Evolutionary conservation across 371 early-diverging fungal species (phyloP).

Genomic region (Capniomyces stellatus): DNA sequence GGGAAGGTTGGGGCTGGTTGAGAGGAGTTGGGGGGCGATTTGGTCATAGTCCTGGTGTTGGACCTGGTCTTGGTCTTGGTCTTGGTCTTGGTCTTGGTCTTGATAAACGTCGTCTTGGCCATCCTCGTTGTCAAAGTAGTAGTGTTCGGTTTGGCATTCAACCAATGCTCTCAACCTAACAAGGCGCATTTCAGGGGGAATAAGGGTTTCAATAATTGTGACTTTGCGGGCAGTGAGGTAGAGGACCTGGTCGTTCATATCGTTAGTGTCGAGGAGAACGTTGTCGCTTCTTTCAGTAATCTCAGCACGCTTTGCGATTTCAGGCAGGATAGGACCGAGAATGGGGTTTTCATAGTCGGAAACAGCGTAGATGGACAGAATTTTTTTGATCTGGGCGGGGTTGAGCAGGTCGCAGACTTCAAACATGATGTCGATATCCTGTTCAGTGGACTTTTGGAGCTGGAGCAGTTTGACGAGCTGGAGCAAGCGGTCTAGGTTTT

Average conservation of each 20-base stretch:
- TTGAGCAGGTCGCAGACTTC: slow-evolving; percentile 90
- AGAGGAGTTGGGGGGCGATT: no score
- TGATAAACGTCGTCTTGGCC: no score
- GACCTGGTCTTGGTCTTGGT: no score
- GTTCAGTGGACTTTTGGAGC: slow-evolving; percentile 74
- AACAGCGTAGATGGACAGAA: slow-evolving; percentile 50
- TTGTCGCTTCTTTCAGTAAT: slow-evolving; percentile 70
- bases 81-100: no score
- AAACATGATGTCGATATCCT: slow-evolving; percentile 85
- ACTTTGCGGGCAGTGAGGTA: slow-evolving; percentile 27
- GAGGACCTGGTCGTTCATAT: slow-evolving; percentile 41
- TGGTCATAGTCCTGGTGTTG: no score
- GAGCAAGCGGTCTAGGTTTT: slow-evolving; percentile 77
- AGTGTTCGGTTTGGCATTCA: slow-evolving; percentile 23
- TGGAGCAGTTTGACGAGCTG: slow-evolving; percentile 90
- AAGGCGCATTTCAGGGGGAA: slow-evolving; percentile 23
- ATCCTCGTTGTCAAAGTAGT: background rate
- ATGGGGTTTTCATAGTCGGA: slow-evolving; percentile 75
- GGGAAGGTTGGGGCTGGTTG: no score
- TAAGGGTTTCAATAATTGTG: slow-evolving; percentile 26
- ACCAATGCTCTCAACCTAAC: slow-evolving; percentile 23
- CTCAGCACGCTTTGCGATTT: slow-evolving; percentile 69
- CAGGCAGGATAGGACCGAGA: slow-evolving; percentile 74
- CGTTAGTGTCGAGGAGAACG: slow-evolving; percentile 65
- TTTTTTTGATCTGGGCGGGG: slow-evolving; percentile 85